These are phyloP conservation scores for Chaetomium sp. DNA, from an alignment of 2,329 filamentous ascomycete species.

Conservation along the genomic window DNA sequence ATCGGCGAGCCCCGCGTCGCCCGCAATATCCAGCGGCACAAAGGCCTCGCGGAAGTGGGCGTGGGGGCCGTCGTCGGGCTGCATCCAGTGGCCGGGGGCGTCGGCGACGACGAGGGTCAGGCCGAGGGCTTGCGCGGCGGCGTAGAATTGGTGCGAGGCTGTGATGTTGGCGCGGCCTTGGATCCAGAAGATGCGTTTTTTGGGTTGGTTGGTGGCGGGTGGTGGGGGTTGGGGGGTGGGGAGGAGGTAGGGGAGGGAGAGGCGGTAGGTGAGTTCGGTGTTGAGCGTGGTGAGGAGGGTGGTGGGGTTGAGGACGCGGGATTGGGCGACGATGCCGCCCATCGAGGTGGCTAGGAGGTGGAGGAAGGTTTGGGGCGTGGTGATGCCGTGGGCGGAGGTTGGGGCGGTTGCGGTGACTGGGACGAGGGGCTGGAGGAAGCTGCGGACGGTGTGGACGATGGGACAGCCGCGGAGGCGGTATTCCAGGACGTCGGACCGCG, in stretches of 20 bases:
- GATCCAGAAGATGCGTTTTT: constrained; percentile 25
- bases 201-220: not conserved
- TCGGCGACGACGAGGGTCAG: constrained; percentile 44
- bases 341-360: not conserved
- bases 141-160: constrained; percentile 24
- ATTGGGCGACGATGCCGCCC: not conserved
- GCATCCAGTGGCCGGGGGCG: constrained; percentile 44
- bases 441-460: not conserved
- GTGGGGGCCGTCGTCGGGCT: constrained; percentile 29
- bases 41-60: constrained; percentile 40
- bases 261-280: not conserved
- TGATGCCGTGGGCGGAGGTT: not conserved
- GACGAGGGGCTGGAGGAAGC: not conserved
- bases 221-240: not conserved
- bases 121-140: constrained; percentile 40
- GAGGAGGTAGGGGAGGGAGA: not conserved
- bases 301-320: not conserved
- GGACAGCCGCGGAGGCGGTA: not conserved
- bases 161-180: constrained; percentile 28
- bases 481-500: not conserved
- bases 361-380: not conserved
- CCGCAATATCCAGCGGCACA: constrained; percentile 37
- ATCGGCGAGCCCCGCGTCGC: constrained; percentile 35
- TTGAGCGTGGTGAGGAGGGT: not conserved
- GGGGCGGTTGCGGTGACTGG: not conserved